Evolutionary conservation across 169 alveolate genomes (phyloP).

Genomic region (Eimeria tenella): DNA sequence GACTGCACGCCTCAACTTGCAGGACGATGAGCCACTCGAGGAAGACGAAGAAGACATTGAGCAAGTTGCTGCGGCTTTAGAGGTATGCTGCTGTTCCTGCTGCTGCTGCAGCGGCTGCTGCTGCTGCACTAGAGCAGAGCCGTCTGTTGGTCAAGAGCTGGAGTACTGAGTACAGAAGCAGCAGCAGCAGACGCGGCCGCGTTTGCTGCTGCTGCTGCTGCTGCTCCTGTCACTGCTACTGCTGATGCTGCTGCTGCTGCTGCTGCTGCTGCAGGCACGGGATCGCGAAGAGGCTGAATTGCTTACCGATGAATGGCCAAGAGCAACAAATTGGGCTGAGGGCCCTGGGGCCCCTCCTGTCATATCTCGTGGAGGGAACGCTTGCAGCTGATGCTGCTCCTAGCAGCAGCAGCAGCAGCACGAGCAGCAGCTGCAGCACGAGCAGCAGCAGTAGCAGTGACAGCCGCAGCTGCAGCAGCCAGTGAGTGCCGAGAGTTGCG

Average conservation of each 20-base stretch:
- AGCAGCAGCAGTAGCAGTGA: neutral
- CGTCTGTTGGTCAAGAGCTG: neutral
- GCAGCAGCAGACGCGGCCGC: slow-evolving; percentile 1
- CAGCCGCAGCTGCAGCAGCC: neutral
- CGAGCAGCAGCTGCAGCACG: too few species aligned
- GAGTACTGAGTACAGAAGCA: neutral
- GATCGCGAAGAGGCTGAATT: neutral
- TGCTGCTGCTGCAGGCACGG: neutral
- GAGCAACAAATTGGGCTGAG: neutral
- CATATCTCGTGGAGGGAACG: neutral
- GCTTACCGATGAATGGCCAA: neutral
- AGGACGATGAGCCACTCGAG: neutral
- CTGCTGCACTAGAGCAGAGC: neutral
- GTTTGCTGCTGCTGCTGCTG: neutral
- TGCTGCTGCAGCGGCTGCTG: neutral
- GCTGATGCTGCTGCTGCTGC: neutral
- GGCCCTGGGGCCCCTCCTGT: too few species aligned
- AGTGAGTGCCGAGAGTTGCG: neutral
- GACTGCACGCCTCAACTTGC: neutral
- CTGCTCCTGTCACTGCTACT: neutral
- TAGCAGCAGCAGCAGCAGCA: too few species aligned
- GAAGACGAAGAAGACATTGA: neutral
- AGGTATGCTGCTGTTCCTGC: neutral
- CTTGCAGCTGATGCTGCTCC: neutral
- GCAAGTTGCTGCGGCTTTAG: neutral